phyloP scores from a whole-genome alignment of 805 yeast species.

The Candida fluviatilis region DNA sequence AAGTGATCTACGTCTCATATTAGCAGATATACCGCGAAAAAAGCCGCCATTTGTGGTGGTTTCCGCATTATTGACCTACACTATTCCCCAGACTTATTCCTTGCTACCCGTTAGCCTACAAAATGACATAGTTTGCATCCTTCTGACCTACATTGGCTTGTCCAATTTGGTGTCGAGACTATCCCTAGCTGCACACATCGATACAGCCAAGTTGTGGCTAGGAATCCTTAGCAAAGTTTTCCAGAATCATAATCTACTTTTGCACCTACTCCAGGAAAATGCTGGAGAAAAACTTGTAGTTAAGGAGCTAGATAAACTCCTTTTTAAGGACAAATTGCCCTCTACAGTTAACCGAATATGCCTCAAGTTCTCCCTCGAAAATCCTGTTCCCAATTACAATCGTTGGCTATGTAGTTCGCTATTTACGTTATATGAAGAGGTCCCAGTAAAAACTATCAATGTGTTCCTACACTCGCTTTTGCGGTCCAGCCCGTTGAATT shows the following conservation, averaged over 20 bases:
- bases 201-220: background rate
- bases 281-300: conserved; percentile 8
- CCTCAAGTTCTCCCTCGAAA: conserved; percentile 6
- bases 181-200: background rate
- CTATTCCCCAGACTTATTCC: background rate
- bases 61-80: conserved; percentile 1
- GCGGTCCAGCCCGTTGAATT: conserved; percentile 14
- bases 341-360: conserved; percentile 21
- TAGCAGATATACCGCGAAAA: background rate
- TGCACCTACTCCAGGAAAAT: background rate
- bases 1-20: background rate
- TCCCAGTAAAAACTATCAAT: conserved; percentile 9
- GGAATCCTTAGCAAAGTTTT: background rate
- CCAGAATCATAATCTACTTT: background rate
- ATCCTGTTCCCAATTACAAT: conserved; percentile 17
- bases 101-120: background rate
- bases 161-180: conserved; percentile 2
- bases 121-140: background rate
- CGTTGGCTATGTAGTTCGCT: conserved; percentile 16
- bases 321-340: conserved; percentile 30
- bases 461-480: conserved; percentile 18
- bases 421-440: conserved; percentile 9
- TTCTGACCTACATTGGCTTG: conserved; percentile 1
- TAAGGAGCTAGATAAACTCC: conserved; percentile 34
- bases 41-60: background rate